phyloP scores from a whole-genome alignment of 2,329 filamentous ascomycete species.

The Stagonosporopsis rhizophila region DNA sequence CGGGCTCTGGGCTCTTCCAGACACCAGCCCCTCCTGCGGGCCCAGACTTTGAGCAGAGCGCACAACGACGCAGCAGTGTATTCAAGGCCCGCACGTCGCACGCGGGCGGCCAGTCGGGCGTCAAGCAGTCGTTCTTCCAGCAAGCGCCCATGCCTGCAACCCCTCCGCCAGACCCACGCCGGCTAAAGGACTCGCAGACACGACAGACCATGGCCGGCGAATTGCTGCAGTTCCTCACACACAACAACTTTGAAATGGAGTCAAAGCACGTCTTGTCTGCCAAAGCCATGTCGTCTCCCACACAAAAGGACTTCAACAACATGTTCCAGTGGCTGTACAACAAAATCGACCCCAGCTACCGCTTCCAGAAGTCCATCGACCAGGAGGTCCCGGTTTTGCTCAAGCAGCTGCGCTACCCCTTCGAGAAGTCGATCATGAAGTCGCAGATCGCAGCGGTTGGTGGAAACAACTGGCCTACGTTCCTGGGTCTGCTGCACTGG shows the following conservation, averaged over 20 bases:
- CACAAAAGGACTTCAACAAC: constrained; percentile 96
- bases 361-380: constrained; percentile 93
- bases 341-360: constrained; percentile 91
- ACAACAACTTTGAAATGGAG: constrained; percentile 96
- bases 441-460: constrained; percentile 94
- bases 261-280: constrained; percentile 94
- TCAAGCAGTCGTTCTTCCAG: constrained; percentile 93
- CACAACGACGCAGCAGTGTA: constrained; percentile 77
- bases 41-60: constrained; percentile 62
- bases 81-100: constrained; percentile 65
- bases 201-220: constrained; percentile 87
- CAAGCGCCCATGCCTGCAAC: constrained; percentile 82
- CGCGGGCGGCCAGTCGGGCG: constrained; percentile 68
- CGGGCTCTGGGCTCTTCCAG: constrained; percentile 55
- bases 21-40: constrained; percentile 55
- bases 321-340: constrained; percentile 99
- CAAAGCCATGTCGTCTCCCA: constrained; percentile 91
- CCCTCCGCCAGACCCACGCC: constrained; percentile 84
- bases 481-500: constrained; percentile 94
- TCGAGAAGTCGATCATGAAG: constrained; percentile 94
- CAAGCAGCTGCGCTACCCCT: constrained; percentile 93
- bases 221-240: constrained; percentile 86
- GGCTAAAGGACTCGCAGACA: constrained; percentile 80
- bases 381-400: constrained; percentile 91
- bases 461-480: constrained; percentile 95